Base-by-base conservation (phyloP, 371 early-diverging fungal species). In the Parasitella parasitica region DNA sequence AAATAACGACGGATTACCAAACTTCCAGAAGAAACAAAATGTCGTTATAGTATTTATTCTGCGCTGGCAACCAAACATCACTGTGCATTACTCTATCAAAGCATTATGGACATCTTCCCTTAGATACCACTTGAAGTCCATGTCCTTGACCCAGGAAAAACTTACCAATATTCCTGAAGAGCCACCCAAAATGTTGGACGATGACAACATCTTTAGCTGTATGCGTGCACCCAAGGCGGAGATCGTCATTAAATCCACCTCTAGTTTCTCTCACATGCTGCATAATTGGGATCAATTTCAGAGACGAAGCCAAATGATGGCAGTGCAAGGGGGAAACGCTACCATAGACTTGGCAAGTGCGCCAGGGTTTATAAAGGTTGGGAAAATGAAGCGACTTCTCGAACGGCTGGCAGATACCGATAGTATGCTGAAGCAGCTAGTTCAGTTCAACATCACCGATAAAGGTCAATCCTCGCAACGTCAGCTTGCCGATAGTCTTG, bases 11-110 rank as follows among this genome's bases (percentile, higher is more conserved):
- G 46, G 22, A 46, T 11, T 46, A 11, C 24, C 46, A 20, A 46
- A 46, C 24, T 46, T 46, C 24, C 4, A 69, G 48, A n/a, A 64
- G 67, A 1, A 48, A 56, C 13, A 56, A 30, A 4, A 86, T 39
- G 79, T 92, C 4, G 85, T 86, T 37, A 78, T 94, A 27, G 80
- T 78, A 32, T 74, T 95, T 71, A 77, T 81, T 22, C 64, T 93
- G 66, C 85, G 86, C 6, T 96, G 96, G 96, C 89, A 93, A 26
- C 93, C 94, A 1, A 91, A 94, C 63, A 88, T 97, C 30, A 90
- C 89, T 0, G 86, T 97, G n/a, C 88, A 91, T 27, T 97, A 97
- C 76, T 86, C 89, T 39, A 88, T 97, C 58, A 69, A 72, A 8
- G 81, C 79, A 8, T 70, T 74, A 9, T 81, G 77, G 79, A 48